Evolutionary conservation across 2,329 filamentous ascomycete genomes (phyloP).

Genomic region (Zelopaecilomyces penicillatus): DNA sequence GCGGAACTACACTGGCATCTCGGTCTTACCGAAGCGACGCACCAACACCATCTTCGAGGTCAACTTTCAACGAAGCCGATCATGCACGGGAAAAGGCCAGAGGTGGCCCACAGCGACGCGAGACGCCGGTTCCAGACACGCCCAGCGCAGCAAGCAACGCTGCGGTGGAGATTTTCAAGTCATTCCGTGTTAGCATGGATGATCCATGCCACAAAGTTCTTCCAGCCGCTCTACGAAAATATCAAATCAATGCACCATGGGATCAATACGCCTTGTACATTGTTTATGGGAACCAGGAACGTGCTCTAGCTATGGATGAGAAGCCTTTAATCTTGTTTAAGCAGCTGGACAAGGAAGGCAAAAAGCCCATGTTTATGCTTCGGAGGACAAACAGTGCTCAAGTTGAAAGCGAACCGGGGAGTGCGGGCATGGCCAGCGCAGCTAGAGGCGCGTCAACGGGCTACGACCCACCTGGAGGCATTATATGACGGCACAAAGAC

Average conservation of each 20-base stretch:
- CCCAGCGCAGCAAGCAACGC: conserved; percentile 43
- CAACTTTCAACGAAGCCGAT: conserved; percentile 47
- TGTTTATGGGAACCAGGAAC: conserved; percentile 96
- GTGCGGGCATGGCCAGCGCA: conserved; percentile 41
- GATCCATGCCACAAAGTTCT: conserved; percentile 97
- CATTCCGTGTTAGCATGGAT: conserved; percentile 94
- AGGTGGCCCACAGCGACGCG: conserved; percentile 44
- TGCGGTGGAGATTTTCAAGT: conserved; percentile 95
- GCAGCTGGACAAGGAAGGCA: conserved; percentile 89
- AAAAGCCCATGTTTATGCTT: conserved; percentile 99
- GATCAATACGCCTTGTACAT: conserved; percentile 97
- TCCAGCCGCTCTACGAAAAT: conserved; percentile 91
- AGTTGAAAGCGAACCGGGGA: conserved; percentile 45
- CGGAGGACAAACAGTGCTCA: conserved; percentile 54
- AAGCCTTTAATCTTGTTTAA: conserved; percentile 95
- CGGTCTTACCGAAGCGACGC: conserved; percentile 52
- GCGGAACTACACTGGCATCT: conserved; percentile 50
- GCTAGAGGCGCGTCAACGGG: conserved; percentile 35
- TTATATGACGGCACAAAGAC: conserved; percentile 35
- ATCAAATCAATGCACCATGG: conserved; percentile 97
- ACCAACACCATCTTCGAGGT: conserved; percentile 44
- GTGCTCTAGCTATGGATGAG: conserved; percentile 84
- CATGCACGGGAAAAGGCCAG: conserved; percentile 23
- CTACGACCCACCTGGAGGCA: conserved; percentile 53
- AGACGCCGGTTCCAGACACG: conserved; percentile 55